Evolutionary conservation across 148 eudicot species (phyloP), one percentile per base, ranked within the genome.

Genomic region (Cornus florida): DNA sequence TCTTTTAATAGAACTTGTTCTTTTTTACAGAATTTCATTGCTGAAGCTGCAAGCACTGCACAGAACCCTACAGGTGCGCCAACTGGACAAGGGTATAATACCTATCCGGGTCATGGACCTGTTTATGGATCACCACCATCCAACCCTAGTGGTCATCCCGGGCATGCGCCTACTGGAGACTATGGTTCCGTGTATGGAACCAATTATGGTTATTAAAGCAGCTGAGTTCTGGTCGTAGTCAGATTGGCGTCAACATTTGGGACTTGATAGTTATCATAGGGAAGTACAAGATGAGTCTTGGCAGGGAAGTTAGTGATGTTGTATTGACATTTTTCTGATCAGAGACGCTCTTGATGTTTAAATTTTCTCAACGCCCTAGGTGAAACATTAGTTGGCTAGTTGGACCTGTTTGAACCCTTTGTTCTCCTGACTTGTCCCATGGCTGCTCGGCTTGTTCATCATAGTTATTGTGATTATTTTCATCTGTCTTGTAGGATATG

Each of bases 1-100:
- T 43, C 9, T 43, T 43, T 43, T 43, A 7, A 43, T 43, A 43
- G 6, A 6, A 6, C 59, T 53, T 62, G 22, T 62, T 62, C 10
- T 4, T 7, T 14, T 80, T 23, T 87, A 78, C 87, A 87, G 90
- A 85, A 85, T 79, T 83, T 71, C 67, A 70, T 87, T 56, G 88
- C 88, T 74, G 90, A 87, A 19, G 89, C 87, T 28, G 87, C 83
- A 57, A 80, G 72, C 19, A 43, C 69, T 43, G 72, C 82, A 57
- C 86, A 87, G 82, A 81, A 81, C 62, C 19, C 83, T 56, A 39
- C 75, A 4, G 84, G 68, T 10, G 72, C 75, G 65, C 85, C 83
- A 57, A 38, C 83, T 33, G 74, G 77, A 73, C 90, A 87, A 67
- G 84, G 81, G 13, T 83, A 83, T 67, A 81, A 85, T 78, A 79